Conservation (phyloP, 75 land plant species). For the Picea glauca region DNA sequence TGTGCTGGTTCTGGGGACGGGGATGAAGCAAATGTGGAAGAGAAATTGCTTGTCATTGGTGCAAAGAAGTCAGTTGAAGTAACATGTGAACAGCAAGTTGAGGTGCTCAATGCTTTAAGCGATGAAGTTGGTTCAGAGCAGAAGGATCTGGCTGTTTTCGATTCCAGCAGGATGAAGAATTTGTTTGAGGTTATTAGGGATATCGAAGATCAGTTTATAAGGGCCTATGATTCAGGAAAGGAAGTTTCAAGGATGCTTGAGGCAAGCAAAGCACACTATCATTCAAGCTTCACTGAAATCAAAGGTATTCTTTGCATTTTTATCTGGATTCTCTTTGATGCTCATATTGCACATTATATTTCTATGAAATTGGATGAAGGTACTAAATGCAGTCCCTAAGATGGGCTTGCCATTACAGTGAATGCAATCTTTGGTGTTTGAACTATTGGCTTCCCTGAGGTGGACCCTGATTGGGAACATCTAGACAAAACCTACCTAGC, state of each 20-base stretch:
- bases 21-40: conserved; percentile 5
- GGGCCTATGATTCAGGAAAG: conserved; percentile 79
- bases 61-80: conserved; percentile 2
- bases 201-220: conserved; percentile 68
- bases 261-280: conserved; percentile 55
- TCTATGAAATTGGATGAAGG: neutral
- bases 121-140: conserved; percentile 13
- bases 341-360: neutral
- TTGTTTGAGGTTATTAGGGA: conserved; percentile 63
- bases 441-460: neutral
- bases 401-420: neutral
- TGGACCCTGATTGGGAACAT: neutral
- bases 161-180: conserved; percentile 38
- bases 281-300: conserved; percentile 49
- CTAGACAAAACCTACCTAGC: neutral
- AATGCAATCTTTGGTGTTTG: neutral
- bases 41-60: conserved; percentile 5
- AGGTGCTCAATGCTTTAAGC: conserved; percentile 9
- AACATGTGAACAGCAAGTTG: conserved; percentile 13
- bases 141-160: conserved; percentile 45
- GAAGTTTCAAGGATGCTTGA: conserved; percentile 83
- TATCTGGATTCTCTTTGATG: neutral
- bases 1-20: neutral
- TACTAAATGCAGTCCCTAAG: neutral
- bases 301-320: conserved; percentile 39